These are phyloP conservation scores for Coffea canephora DNA, from an alignment of 257 asterid genomes.

Conservation along the genomic window DNA sequence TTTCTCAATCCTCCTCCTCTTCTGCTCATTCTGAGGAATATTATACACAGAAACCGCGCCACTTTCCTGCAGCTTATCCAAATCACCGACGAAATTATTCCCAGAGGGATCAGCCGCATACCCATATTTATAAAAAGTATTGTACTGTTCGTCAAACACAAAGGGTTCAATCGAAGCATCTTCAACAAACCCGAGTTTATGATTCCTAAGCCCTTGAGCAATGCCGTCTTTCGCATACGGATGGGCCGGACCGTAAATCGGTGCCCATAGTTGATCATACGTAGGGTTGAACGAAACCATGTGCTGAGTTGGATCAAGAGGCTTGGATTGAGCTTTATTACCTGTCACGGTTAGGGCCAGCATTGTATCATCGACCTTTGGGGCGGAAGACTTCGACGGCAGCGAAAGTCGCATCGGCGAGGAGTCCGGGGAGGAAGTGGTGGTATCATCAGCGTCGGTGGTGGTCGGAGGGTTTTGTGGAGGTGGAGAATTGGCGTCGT, in stretches of 20 bases:
- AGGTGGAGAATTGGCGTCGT: not conserved
- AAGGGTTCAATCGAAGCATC: conserved; percentile 73
- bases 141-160: conserved; percentile 94
- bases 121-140: conserved; percentile 83
- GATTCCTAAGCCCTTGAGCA: conserved; percentile 96
- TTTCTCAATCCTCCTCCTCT: conserved; percentile 72
- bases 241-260: conserved; percentile 87
- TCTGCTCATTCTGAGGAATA: conserved; percentile 78
- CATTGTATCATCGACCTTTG: conserved; percentile 87
- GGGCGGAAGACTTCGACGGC: conserved; percentile 88
- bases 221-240: conserved; percentile 96
- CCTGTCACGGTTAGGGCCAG: conserved; percentile 82
- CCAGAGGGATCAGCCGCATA: conserved; percentile 94
- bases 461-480: conserved; percentile 3
- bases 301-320: conserved; percentile 89
- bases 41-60: conserved; percentile 80
- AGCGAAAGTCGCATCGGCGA: conserved; percentile 66
- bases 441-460: conserved; percentile 16
- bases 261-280: conserved; percentile 96
- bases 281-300: conserved; percentile 88
- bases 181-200: conserved; percentile 92
- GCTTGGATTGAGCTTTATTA: conserved; percentile 48
- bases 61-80: conserved; percentile 49
- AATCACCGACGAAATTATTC: conserved; percentile 71
- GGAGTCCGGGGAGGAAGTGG: conserved; percentile 56